These are phyloP conservation scores for Colletotrichum aenigma DNA, from an alignment of 2,329 filamentous ascomycete species.

Conservation along the genomic window DNA sequence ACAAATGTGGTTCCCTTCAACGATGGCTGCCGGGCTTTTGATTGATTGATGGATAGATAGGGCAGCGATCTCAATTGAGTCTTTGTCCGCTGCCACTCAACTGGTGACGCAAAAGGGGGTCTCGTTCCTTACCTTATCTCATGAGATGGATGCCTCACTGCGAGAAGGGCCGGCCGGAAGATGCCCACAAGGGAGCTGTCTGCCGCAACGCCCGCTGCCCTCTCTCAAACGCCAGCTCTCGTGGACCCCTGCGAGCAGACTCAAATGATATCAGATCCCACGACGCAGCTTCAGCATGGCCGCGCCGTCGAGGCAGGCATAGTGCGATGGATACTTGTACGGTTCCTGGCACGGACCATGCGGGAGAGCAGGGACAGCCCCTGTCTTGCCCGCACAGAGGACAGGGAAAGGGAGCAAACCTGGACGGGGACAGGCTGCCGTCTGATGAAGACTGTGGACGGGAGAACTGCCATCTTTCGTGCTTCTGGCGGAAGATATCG, in stretches of 20 bases:
- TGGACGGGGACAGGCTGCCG: background rate
- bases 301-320: background rate
- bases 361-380: conserved; percentile 2
- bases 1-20: background rate
- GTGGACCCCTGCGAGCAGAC: background rate
- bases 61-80: background rate
- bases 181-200: background rate
- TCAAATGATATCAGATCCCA: background rate
- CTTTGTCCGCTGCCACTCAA: background rate
- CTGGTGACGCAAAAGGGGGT: background rate
- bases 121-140: background rate
- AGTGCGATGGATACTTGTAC: background rate
- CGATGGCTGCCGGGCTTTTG: background rate
- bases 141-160: background rate
- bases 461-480: background rate
- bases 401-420: background rate
- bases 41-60: background rate
- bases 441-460: background rate
- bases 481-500: background rate
- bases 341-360: conserved; percentile 6
- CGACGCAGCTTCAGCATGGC: background rate
- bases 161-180: background rate
- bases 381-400: background rate
- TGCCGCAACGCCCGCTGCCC: background rate
- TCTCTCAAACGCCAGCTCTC: background rate